Conservation (phyloP, 1,284 basidiomycete species). For the Trametes hirsuta region DNA sequence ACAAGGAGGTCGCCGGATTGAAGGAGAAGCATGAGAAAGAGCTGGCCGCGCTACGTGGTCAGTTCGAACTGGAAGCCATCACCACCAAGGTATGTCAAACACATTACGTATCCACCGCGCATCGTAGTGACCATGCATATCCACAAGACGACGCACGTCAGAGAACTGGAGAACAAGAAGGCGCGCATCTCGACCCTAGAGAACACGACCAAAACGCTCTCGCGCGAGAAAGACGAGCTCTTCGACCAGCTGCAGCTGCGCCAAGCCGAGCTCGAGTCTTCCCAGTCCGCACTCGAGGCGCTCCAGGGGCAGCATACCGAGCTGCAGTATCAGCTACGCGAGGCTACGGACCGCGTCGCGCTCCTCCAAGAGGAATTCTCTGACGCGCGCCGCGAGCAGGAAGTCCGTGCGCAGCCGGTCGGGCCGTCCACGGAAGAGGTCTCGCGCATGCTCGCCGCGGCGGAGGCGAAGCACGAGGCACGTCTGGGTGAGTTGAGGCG, state of each 20-base stretch:
- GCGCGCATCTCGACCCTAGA: constrained; percentile 74
- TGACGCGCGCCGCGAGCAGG: constrained; percentile 65
- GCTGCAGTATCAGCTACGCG: constrained; percentile 83
- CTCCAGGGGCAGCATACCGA: constrained; percentile 81
- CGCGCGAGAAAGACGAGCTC: constrained; percentile 72
- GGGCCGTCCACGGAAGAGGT: constrained; percentile 69
- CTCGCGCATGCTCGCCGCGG: constrained; percentile 73
- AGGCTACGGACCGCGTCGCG: constrained; percentile 70
- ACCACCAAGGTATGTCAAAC: constrained; percentile 65
- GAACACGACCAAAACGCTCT: constrained; percentile 65
- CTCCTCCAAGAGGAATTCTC: constrained; percentile 75
- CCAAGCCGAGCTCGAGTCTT: constrained; percentile 86
- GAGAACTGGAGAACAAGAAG: constrained; percentile 66
- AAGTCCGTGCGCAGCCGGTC: constrained; percentile 47
- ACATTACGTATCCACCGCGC: not conserved
- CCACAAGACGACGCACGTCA: constrained; percentile 68
- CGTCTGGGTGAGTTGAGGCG: constrained; percentile 72
- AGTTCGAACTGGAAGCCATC: constrained; percentile 78
- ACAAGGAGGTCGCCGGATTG: constrained; percentile 67
- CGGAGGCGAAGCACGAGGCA: constrained; percentile 77
- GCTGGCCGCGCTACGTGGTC: constrained; percentile 60
- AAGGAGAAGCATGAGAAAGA: constrained; percentile 81
- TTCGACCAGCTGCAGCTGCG: constrained; percentile 86
- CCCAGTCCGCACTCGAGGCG: constrained; percentile 72
- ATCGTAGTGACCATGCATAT: not conserved